Percentiles rank a stretch among this genome's conserved stretches.
These are phyloP conservation scores for Penicillium sp. DNA, from an alignment of 2,329 filamentous ascomycete genomes.

Conservation along the genomic window DNA sequence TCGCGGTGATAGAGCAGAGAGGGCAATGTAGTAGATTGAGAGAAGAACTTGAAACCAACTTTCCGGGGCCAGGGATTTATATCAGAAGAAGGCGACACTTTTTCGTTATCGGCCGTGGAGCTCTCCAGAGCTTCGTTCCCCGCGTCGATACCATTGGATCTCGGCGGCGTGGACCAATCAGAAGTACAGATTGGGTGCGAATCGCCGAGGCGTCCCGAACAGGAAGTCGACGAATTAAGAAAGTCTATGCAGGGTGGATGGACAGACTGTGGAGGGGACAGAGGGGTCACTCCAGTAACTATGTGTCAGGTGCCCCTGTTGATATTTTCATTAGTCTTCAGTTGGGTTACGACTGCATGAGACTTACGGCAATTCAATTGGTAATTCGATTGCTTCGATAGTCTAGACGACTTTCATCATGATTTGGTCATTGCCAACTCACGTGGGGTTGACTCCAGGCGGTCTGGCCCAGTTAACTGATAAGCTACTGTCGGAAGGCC, in stretches of 20 bases:
- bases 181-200: not conserved
- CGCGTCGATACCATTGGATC: slow-evolving; percentile 31
- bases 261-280: slow-evolving; percentile 1
- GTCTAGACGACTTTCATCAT: not conserved
- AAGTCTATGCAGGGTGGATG: slow-evolving; percentile 30
- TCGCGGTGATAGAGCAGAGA: not conserved
- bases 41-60: not conserved
- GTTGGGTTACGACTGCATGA: not conserved
- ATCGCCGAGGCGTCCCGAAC: slow-evolving; percentile 29
- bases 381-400: not conserved
- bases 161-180: slow-evolving; percentile 38
- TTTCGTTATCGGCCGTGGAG: slow-evolving; percentile 31
- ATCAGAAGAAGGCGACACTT: slow-evolving; percentile 13
- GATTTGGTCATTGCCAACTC: not conserved
- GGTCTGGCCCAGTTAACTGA: not conserved
- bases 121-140: slow-evolving; percentile 29
- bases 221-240: slow-evolving; percentile 30
- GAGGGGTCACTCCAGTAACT: not conserved
- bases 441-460: not conserved
- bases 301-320: slow-evolving; percentile 1
- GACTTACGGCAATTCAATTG: not conserved
- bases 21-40: not conserved
- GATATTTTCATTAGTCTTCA: slow-evolving; percentile 3
- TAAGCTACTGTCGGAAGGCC: not conserved
- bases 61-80: slow-evolving; percentile 31